Base-by-base conservation (phyloP, 2,329 filamentous ascomycete species). In the Pseudogymnoascus destructans region DNA sequence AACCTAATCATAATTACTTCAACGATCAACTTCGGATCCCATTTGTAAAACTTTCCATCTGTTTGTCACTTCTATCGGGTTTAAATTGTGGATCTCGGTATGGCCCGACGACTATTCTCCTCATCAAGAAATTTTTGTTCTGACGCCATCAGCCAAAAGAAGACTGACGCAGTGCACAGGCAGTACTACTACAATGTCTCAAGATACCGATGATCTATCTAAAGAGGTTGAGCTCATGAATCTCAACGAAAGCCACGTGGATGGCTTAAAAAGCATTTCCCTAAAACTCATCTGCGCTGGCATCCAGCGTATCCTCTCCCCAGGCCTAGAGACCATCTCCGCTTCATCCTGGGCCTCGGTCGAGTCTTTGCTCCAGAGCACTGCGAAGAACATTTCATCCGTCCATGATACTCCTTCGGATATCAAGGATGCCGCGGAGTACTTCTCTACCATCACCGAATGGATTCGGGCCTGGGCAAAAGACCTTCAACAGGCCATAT, bases 241-340 rank as follows among this genome's bases (percentile, higher is more conserved):
- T 52, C 46, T 52, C 25, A 52, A 52, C 9, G 46, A 52, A 17
- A n/a, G 46, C 19, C 23, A 52, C 46, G 30, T 52, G n/a, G 46
- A 17, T 52, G 46, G 46, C 23, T 52, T 52, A 25, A n/a, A n/a
- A n/a, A 52, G 46, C 46, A 52, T 52, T 52, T 52, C 46, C 46
- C 23, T 52, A 6, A 52, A 52, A 17, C 46, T 25, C 25, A n/a
- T 52, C 23, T 52, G 46, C 13, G 46, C 25, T 30, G 46, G 46
- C 23, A 30, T 52, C 8, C 46, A 52, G 23, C 46, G 46, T 17
- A 52, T 52, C 25, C 23, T 52, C 25, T 15, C 46, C 9, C 23
- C 46, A 11, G 46, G 46, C 9, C 46, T 52, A 6, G 46, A 52
- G 46, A 52, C 46, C 46, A 30, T 52, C 46, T 52, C 46, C 5